These are phyloP conservation scores for Scortechinia acanthostroma DNA, from an alignment of 2,329 filamentous ascomycete genomes.

Conservation along the genomic window DNA sequence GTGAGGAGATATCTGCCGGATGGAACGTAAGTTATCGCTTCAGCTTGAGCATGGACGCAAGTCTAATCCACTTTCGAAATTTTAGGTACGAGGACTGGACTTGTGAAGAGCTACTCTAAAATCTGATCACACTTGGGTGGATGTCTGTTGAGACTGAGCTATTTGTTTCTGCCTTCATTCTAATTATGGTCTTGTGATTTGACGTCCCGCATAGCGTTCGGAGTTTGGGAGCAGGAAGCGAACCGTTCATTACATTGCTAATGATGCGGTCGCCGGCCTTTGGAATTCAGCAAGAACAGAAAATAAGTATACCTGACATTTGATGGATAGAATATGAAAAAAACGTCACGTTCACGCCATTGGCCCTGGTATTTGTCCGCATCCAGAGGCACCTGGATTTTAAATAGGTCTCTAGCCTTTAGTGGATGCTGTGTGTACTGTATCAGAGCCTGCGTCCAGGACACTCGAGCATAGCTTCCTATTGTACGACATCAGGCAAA, in stretches of 20 bases:
- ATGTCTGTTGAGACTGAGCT: not conserved
- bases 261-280: too few species aligned
- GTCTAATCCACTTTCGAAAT: not conserved
- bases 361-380: too few species aligned
- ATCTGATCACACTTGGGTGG: not conserved
- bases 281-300: not conserved
- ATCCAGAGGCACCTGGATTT: too few species aligned
- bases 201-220: constrained; percentile 3
- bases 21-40: constrained; percentile 66
- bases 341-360: too few species aligned
- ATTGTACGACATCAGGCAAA: too few species aligned
- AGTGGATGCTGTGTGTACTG: too few species aligned
- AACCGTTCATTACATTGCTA: too few species aligned
- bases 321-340: not conserved
- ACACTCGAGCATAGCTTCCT: too few species aligned
- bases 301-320: too few species aligned
- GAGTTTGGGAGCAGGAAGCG: constrained; percentile 1
- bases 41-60: not conserved
- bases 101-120: constrained; percentile 1
- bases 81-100: constrained; percentile 3
- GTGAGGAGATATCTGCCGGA: constrained; percentile 93
- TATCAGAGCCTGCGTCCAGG: too few species aligned
- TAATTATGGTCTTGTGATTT: too few species aligned
- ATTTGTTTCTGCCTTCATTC: not conserved
- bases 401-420: too few species aligned